Evolutionary conservation across 306 rosid species (phyloP).

Genomic region (Ormosia semicastrata): DNA sequence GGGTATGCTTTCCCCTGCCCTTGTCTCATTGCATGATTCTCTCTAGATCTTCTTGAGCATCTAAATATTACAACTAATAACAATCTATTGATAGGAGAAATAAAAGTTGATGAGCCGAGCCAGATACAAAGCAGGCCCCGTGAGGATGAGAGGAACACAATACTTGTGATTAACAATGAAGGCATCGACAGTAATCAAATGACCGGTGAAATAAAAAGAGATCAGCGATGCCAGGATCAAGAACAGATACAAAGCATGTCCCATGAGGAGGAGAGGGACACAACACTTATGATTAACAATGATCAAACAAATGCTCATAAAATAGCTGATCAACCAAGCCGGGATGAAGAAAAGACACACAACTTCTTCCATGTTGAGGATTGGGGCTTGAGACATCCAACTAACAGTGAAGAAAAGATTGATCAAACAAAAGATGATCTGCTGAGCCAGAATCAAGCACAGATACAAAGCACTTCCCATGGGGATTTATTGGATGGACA

Average conservation of each 20-base stretch:
- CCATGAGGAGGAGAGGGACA: slow-evolving; percentile 17
- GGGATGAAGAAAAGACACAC: background rate
- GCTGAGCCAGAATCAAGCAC: slow-evolving; percentile 6
- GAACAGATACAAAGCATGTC: slow-evolving; percentile 24
- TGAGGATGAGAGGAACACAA: slow-evolving; percentile 22
- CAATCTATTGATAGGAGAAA: slow-evolving; percentile 24
- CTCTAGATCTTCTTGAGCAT: slow-evolving; percentile 7
- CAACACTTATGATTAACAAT: background rate
- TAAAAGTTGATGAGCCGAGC: slow-evolving; percentile 6
- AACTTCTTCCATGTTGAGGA: background rate
- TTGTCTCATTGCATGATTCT: slow-evolving; percentile 11
- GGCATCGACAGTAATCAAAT: slow-evolving; percentile 18
- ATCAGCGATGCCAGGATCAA: background rate
- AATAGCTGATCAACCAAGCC: background rate
- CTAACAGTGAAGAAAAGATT: background rate
- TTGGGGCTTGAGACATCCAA: background rate
- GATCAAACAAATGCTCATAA: slow-evolving; percentile 2
- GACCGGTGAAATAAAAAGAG: slow-evolving; percentile 14
- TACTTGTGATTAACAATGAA: background rate
- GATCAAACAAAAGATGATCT: slow-evolving; percentile 8
- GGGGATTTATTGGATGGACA: slow-evolving; percentile 15
- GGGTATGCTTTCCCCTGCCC: background rate
- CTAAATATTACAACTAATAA: background rate
- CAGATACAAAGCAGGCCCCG: background rate
- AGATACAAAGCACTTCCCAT: slow-evolving; percentile 6